phyloP scores from a whole-genome alignment of 768 basidiomycete species.

The Asterophora parasitica region DNA sequence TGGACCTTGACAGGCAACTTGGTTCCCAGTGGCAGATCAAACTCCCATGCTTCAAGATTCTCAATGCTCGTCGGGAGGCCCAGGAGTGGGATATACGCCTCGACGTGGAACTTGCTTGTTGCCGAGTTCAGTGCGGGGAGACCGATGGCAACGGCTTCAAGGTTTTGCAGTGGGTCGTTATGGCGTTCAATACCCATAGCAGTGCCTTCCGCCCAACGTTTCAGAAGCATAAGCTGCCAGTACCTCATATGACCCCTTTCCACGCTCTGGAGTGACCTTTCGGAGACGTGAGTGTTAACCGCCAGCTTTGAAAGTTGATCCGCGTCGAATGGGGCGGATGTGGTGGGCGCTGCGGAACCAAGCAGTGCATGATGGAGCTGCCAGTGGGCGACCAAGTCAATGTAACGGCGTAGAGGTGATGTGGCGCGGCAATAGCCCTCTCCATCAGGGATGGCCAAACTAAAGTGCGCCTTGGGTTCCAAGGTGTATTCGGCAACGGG shows the following conservation, averaged over 20 bases:
- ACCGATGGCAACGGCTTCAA: slow-evolving; percentile 7
- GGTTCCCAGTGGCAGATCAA: neutral
- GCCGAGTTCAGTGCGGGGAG: neutral
- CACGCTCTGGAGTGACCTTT: slow-evolving; percentile 27
- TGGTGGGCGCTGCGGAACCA: slow-evolving; percentile 23
- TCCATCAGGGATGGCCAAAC: slow-evolving; percentile 60
- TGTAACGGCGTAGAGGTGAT: slow-evolving; percentile 81
- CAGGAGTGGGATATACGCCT: slow-evolving; percentile 5
- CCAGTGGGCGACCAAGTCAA: slow-evolving; percentile 85
- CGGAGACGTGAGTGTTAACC: slow-evolving; percentile 30
- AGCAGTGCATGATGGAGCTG: slow-evolving; percentile 82
- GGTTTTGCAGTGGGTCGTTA: slow-evolving; percentile 8
- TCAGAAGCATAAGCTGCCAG: slow-evolving; percentile 33
- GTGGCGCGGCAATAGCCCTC: slow-evolving; percentile 85
- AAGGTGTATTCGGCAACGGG: slow-evolving; percentile 41
- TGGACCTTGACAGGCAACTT: slow-evolving; percentile 1
- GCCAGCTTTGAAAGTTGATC: slow-evolving; percentile 43
- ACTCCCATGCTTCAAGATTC: neutral
- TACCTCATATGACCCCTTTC: slow-evolving; percentile 28
- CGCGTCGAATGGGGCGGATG: slow-evolving; percentile 37
- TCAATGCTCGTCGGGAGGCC: neutral
- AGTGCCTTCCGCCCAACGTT: slow-evolving; percentile 31
- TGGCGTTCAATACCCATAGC: slow-evolving; percentile 14
- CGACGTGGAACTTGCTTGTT: slow-evolving; percentile 2
- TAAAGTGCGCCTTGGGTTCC: slow-evolving; percentile 59